Percentiles rank a stretch among this genome's conserved stretches.
phyloP scores from a whole-genome alignment of 2,329 filamentous ascomycete species.

The Didymella sp. region DNA sequence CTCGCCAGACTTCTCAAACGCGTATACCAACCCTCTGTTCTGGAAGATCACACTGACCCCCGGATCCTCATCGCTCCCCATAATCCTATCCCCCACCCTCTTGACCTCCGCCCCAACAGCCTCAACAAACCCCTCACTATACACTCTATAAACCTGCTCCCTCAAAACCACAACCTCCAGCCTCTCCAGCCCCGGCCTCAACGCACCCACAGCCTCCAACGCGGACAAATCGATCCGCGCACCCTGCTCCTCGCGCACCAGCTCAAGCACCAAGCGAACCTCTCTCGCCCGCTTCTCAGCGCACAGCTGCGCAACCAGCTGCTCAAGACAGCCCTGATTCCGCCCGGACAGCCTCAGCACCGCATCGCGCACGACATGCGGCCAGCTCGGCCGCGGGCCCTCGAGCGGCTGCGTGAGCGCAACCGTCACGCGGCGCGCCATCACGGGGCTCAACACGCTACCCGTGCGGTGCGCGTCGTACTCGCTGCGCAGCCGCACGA shows the following conservation, averaged over 20 bases:
- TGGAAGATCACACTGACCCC: not conserved
- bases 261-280: slow-evolving; percentile 7
- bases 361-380: slow-evolving; percentile 9
- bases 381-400: slow-evolving; percentile 15
- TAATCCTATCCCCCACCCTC: slow-evolving; percentile 5
- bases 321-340: slow-evolving; percentile 7
- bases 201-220: slow-evolving; percentile 1
- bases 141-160: slow-evolving; percentile 15
- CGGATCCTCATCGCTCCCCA: slow-evolving; percentile 16
- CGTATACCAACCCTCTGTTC: slow-evolving; percentile 7
- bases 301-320: not conserved
- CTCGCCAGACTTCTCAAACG: slow-evolving; percentile 3
- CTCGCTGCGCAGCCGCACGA: slow-evolving; percentile 13
- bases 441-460: not conserved
- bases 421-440: slow-evolving; percentile 1
- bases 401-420: slow-evolving; percentile 16
- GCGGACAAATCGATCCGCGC: slow-evolving; percentile 7
- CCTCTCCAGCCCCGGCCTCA: slow-evolving; percentile 8
- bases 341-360: slow-evolving; percentile 5
- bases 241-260: slow-evolving; percentile 9
- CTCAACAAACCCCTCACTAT: slow-evolving; percentile 6
- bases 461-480: slow-evolving; percentile 1
- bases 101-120: slow-evolving; percentile 10
- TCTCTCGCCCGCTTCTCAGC: not conserved
- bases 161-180: slow-evolving; percentile 17